A percentile compares a stretch with the other conserved stretches of the same genome.
Conservation (phyloP, 495 filamentous ascomycete genomes). For the Hypoxylon rickii region DNA sequence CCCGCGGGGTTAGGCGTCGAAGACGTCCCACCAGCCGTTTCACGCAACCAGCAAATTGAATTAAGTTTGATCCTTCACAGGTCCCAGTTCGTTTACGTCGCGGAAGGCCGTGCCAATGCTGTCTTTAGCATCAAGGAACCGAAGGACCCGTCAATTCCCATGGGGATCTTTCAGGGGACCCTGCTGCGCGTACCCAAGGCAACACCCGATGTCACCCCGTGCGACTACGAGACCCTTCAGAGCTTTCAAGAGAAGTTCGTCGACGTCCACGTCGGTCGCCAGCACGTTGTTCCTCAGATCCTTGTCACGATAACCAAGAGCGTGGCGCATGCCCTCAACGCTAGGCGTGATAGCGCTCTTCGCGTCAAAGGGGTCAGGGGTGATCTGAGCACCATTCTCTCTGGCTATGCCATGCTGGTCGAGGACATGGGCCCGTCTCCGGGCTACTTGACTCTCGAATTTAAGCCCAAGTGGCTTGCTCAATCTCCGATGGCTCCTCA, state of each 20-base stretch:
- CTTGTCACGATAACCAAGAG: constrained; percentile 57
- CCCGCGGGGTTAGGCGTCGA: constrained; percentile 24
- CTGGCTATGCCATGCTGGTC: constrained; percentile 72
- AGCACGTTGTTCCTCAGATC: constrained; percentile 64
- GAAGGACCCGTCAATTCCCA: constrained; percentile 18
- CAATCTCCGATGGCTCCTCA: constrained; percentile 80
- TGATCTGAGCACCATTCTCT: constrained; percentile 59
- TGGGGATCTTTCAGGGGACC: constrained; percentile 49
- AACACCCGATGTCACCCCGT: constrained; percentile 51
- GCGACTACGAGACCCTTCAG: constrained; percentile 58
- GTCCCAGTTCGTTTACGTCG: constrained; percentile 42
- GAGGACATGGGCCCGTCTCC: constrained; percentile 71
- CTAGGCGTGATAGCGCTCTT: constrained; percentile 27
- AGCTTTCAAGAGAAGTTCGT: constrained; percentile 62
- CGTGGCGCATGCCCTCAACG: constrained; percentile 42
- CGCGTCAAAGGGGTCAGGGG: constrained; percentile 20
- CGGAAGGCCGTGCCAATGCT: constrained; percentile 73
- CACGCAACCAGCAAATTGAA: constrained; percentile 21
- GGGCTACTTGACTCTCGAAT: constrained; percentile 64
- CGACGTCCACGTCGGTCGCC: constrained; percentile 58
- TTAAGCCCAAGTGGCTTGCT: constrained; percentile 94
- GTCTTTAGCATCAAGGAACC: constrained; percentile 63
- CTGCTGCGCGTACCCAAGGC: constrained; percentile 71
- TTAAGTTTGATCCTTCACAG: constrained; percentile 26
- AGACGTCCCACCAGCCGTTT: constrained; percentile 5